Conservation (phyloP, 176 grass and related monocot genomes). For the Guadua angustifolia region DNA sequence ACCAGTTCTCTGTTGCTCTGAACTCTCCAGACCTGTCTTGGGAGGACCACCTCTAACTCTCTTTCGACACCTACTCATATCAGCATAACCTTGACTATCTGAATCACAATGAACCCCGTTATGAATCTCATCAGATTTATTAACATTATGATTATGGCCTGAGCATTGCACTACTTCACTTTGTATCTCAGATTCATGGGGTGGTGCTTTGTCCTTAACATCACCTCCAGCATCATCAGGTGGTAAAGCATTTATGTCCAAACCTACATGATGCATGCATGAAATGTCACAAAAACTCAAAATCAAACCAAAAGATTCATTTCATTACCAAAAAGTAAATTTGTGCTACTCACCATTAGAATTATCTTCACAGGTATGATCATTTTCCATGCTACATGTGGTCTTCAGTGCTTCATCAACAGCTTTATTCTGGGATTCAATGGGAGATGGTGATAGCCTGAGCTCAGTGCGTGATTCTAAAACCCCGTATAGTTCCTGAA, state of each 20-base stretch:
- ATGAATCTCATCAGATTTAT: constrained; percentile 1
- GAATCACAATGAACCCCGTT: constrained; percentile 12
- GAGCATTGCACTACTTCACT: constrained; percentile 22
- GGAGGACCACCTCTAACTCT: background rate
- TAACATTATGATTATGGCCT: constrained; percentile 14
- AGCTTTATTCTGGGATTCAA: constrained; percentile 36
- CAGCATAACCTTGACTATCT: background rate
- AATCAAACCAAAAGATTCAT: background rate
- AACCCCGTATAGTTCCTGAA: constrained; percentile 36
- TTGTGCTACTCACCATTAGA: constrained; percentile 6
- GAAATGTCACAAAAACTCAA: background rate
- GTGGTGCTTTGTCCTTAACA: constrained; percentile 15
- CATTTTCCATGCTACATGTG: constrained; percentile 31
- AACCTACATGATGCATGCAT: constrained; percentile 29
- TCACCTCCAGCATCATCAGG: constrained; percentile 14
- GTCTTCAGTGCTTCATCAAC: background rate
- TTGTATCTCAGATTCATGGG: constrained; percentile 19
- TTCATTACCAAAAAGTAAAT: background rate
- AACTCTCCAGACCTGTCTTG: constrained; percentile 13
- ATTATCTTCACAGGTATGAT: background rate
- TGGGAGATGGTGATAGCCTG: constrained; percentile 12
- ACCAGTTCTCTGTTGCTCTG: constrained; percentile 26
- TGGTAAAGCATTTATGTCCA: constrained; percentile 44
- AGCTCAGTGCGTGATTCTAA: background rate
- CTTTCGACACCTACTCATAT: background rate